These are phyloP conservation scores for Solanum pimpinellifolium DNA, from an alignment of 257 asterid species.

Conservation along the genomic window DNA sequence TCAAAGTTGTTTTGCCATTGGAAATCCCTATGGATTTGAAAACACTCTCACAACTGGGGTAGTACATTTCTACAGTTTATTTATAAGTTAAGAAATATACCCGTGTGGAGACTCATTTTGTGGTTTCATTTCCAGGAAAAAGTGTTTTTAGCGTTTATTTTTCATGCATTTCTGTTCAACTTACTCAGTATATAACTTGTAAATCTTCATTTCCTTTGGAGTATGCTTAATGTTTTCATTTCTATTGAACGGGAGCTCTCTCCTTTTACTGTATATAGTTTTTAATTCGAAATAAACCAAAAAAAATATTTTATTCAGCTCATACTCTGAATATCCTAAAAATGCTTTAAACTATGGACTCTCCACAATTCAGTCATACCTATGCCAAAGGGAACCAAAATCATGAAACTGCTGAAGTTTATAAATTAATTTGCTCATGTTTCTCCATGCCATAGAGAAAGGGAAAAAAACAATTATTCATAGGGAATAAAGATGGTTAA, in stretches of 20 bases:
- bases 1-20: constrained; percentile 84
- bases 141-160: not conserved
- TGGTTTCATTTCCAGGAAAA: not conserved
- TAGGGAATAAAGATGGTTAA: not conserved
- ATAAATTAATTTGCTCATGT: not conserved
- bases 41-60: constrained; percentile 93
- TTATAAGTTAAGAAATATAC: not conserved
- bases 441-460: not conserved
- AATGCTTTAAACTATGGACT: not conserved
- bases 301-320: not conserved
- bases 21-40: constrained; percentile 83
- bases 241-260: not conserved
- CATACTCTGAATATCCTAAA: not conserved
- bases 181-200: not conserved
- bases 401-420: not conserved
- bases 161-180: not conserved
- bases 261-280: not conserved
- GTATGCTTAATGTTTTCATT: not conserved
- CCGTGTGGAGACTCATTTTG: not conserved
- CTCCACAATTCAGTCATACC: not conserved
- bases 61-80: not conserved
- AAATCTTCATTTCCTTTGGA: not conserved
- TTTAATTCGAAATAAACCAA: not conserved
- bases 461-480: not conserved
- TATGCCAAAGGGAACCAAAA: not conserved